Evolutionary conservation across 1,284 basidiomycete species (phyloP), one percentile per base, ranked within the genome.

Genomic region (Fomes fomentarius): DNA sequence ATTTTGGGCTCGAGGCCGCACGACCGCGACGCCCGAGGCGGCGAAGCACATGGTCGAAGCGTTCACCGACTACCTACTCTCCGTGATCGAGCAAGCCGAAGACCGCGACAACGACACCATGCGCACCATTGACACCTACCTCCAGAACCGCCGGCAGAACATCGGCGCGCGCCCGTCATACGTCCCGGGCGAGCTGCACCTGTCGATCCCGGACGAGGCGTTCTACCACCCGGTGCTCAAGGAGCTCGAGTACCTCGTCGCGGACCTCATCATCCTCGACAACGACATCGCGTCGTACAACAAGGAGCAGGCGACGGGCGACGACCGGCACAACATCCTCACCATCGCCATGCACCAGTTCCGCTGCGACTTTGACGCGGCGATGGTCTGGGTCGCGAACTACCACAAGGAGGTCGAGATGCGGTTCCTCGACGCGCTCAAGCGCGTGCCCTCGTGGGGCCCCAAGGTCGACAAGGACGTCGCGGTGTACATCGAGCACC

Each of bases 261-360:
- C 54, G 1, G 49, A 50, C 0, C 26, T 50, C 7, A 25, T 50
- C 33, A 54, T 56, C 9, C 34, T 64, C n/a, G 59, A 59, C 37
- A 76, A 75, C 55, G 74, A 76, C 50, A 60, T 75, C 0, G 65
- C 65, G 51, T 76, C 74, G 1, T 76, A 70, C 62, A 74, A 73
- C 46, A 64, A 66, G 31, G 74, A 76, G 46, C 71, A 74, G 51
- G 62, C 71, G 12, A 64, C 65, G 8, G 71, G 69, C 10, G 67
- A 66, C 48, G 61, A 69, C 42, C 65, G 60, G 19, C 70, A 73
- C 63, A 75, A 74, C 63, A 64, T 74, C 55, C 48, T 75, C 40
- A 61, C 65, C n/a, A 57, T 72, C 45, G 63, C 68, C 37, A 73
- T 71, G 70, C 50, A 51, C 14, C 50, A 67, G 31, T 57, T 67